Percentiles rank a stretch among this genome's conserved stretches.
Evolutionary conservation across 257 asterid species (phyloP).

Genomic region (Nyctanthes arbortristis): DNA sequence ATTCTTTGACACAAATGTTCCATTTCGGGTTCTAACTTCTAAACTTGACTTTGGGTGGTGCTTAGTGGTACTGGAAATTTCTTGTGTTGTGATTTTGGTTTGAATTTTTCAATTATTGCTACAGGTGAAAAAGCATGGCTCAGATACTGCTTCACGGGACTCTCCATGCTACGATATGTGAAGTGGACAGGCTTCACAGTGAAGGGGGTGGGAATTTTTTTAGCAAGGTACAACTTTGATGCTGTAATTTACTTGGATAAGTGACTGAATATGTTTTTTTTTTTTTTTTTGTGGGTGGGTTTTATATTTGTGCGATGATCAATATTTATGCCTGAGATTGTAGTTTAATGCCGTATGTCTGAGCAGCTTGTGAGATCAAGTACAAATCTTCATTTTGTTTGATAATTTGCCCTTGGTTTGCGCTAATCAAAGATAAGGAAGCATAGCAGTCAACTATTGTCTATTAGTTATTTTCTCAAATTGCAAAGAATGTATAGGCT

Average conservation of each 20-base stretch:
- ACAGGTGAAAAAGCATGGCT: conserved; percentile 37
- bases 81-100: neutral
- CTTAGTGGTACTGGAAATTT: neutral
- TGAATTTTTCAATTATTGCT: neutral
- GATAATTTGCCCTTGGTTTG: neutral
- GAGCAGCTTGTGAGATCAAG: conserved; percentile 15
- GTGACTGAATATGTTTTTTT: no score
- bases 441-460: neutral
- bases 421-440: neutral
- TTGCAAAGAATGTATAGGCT: neutral
- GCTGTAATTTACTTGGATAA: no score
- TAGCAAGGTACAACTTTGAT: conserved; percentile 34
- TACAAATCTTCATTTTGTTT: conserved; percentile 12
- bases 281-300: neutral
- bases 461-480: neutral
- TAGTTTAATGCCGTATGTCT: neutral
- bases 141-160: conserved; percentile 48
- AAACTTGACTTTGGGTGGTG: neutral
- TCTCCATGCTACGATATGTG: conserved; percentile 40
- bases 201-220: conserved; percentile 39
- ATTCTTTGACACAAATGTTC: conserved; percentile 11
- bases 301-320: conserved; percentile 4
- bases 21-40: neutral
- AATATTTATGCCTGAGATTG: conserved; percentile 5
- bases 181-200: conserved; percentile 41